phyloP scores from a whole-genome alignment of 768 basidiomycete species.

The Tylopilus cervinicoccineus region DNA sequence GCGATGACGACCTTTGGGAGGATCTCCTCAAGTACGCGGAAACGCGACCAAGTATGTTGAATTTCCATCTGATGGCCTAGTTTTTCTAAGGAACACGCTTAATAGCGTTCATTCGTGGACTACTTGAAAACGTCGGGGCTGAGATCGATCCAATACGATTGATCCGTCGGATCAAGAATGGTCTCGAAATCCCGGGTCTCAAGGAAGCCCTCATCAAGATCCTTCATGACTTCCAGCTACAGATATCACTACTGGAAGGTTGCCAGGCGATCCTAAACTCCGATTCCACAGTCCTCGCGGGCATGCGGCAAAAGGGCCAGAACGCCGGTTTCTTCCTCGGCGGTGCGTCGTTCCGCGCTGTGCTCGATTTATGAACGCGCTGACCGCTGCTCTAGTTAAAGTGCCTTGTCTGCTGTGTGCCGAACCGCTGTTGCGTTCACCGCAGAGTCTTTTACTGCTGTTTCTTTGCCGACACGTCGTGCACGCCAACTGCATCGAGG shows the following conservation, averaged over 20 bases:
- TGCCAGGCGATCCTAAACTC: constrained; percentile 84
- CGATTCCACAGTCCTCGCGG: constrained; percentile 73
- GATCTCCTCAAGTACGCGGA: constrained; percentile 93
- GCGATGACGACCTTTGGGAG: constrained; percentile 97
- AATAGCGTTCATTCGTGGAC: constrained; percentile 86
- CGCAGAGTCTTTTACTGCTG: constrained; percentile 61
- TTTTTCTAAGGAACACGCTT: not conserved
- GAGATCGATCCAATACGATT: constrained; percentile 94
- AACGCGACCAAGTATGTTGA: constrained; percentile 71
- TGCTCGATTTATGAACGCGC: not conserved
- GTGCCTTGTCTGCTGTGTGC: constrained; percentile 65
- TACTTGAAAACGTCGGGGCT: constrained; percentile 93
- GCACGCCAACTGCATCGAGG: constrained; percentile 74
- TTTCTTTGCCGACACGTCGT: constrained; percentile 89
- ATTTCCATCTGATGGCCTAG: not conserved
- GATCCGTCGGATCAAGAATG: constrained; percentile 92
- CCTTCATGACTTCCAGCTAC: constrained; percentile 91
- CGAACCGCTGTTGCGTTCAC: constrained; percentile 50
- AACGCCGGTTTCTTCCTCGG: constrained; percentile 75
- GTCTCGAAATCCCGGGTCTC: constrained; percentile 92
- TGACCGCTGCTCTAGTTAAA: constrained; percentile 42
- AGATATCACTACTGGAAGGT: constrained; percentile 89
- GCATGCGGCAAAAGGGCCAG: constrained; percentile 68
- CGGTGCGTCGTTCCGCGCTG: constrained; percentile 43
- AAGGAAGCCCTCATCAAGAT: constrained; percentile 96